These are phyloP conservation scores for Thalia dealbata DNA, from an alignment of 176 grass and related monocot species.

Conservation along the genomic window DNA sequence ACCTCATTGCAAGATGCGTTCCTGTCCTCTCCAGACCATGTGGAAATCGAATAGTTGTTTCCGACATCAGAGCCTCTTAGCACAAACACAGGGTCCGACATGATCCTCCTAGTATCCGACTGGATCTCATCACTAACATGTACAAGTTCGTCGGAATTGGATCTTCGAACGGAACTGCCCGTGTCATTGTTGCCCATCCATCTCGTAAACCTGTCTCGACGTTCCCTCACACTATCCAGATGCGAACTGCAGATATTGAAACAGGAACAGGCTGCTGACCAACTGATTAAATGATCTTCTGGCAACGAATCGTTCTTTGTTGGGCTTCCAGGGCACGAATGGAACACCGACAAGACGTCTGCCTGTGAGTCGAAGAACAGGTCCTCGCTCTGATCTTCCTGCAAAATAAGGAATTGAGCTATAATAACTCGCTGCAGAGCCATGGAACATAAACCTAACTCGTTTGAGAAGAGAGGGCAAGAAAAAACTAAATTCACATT, in stretches of 20 bases:
- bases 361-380: slow-evolving; percentile 82
- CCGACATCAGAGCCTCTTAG: neutral
- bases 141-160: neutral
- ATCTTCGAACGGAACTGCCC: neutral
- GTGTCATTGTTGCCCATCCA: slow-evolving; percentile 32
- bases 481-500: neutral
- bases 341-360: slow-evolving; percentile 42
- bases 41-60: neutral
- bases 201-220: slow-evolving; percentile 30
- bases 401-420: slow-evolving; percentile 12
- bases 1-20: slow-evolving; percentile 6
- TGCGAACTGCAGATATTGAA: slow-evolving; percentile 16
- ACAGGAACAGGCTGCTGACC: neutral
- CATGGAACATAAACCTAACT: neutral
- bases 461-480: neutral
- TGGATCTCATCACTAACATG: slow-evolving; percentile 3
- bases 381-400: slow-evolving; percentile 30
- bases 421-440: slow-evolving; percentile 23
- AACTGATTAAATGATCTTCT: slow-evolving; percentile 2
- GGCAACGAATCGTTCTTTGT: slow-evolving; percentile 10
- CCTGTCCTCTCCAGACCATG: neutral
- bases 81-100: neutral
- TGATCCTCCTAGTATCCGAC: slow-evolving; percentile 9
- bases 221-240: slow-evolving; percentile 20
- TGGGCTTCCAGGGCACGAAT: slow-evolving; percentile 32